phyloP scores from a whole-genome alignment of 257 asterid genomes.

The Fraxinus quadrangulata region DNA sequence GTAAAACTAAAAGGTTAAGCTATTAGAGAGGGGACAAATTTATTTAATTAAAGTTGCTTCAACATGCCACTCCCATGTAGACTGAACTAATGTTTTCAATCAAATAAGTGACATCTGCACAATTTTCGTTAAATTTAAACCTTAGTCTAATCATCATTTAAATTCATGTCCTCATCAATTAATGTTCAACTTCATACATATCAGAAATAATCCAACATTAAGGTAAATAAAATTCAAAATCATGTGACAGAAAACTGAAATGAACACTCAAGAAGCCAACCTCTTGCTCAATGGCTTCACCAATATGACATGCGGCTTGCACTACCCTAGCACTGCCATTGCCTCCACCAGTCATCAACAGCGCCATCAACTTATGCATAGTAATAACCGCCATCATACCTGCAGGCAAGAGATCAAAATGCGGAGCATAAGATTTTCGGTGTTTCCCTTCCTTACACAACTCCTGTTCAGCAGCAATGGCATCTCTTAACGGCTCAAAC shows the following conservation, averaged over 20 bases:
- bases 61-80: no score
- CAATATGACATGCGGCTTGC: slow-evolving; percentile 73
- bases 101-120: background rate
- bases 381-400: slow-evolving; percentile 96
- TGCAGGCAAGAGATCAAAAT: slow-evolving; percentile 75
- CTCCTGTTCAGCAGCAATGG: slow-evolving; percentile 80
- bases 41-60: no score
- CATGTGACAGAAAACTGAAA: background rate
- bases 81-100: no score
- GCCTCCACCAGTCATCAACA: slow-evolving; percentile 86
- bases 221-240: background rate
- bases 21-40: background rate
- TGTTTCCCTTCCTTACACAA: slow-evolving; percentile 56
- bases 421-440: slow-evolving; percentile 54
- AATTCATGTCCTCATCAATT: background rate
- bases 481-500: slow-evolving; percentile 92
- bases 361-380: slow-evolving; percentile 88
- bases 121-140: background rate
- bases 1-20: background rate
- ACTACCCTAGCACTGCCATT: slow-evolving; percentile 74
- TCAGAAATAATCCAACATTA: background rate
- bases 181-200: background rate
- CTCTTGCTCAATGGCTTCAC: slow-evolving; percentile 96
- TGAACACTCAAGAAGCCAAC: slow-evolving; percentile 37
- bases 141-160: background rate